A percentile compares a stretch with the other conserved stretches of the same genome.
phyloP scores from a whole-genome alignment of 2,329 filamentous ascomycete genomes.

The Fusarium sp. region DNA sequence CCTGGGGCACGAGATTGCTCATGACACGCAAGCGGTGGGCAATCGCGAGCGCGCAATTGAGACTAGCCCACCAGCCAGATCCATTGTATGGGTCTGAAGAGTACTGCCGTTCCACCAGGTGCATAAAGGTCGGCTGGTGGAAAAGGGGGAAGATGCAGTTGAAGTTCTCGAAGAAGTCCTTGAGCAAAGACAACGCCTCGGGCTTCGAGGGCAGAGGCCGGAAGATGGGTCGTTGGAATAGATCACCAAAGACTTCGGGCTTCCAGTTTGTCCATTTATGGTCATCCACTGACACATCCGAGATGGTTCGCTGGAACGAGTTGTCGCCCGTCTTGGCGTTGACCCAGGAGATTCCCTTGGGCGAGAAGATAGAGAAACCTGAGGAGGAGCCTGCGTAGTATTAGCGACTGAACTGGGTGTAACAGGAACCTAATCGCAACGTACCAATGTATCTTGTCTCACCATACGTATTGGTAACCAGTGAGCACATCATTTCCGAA shows the following conservation, averaged over 20 bases:
- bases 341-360: slow-evolving; percentile 98
- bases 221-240: slow-evolving; percentile 89
- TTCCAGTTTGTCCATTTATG: slow-evolving; percentile 99
- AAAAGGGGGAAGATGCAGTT: slow-evolving; percentile 99
- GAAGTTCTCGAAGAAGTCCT: slow-evolving; percentile 98
- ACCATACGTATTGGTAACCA: slow-evolving; percentile 94
- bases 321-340: slow-evolving; percentile 97
- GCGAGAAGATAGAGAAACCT: slow-evolving; percentile 98
- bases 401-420: slow-evolving; percentile 11
- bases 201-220: slow-evolving; percentile 84
- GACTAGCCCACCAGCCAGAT: slow-evolving; percentile 97
- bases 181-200: slow-evolving; percentile 88
- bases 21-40: slow-evolving; percentile 92
- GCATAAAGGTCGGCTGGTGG: slow-evolving; percentile 98
- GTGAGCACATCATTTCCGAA: slow-evolving; percentile 98
- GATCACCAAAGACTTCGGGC: slow-evolving; percentile 93
- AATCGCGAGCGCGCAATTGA: slow-evolving; percentile 95
- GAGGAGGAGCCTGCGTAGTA: slow-evolving; percentile 85
- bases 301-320: slow-evolving; percentile 95
- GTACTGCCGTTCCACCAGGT: slow-evolving; percentile 94
- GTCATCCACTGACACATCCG: slow-evolving; percentile 88
- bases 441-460: slow-evolving; percentile 96
- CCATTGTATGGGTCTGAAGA: slow-evolving; percentile 92
- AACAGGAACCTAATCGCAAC: slow-evolving; percentile 33
- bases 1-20: slow-evolving; percentile 90